Conservation (phyloP, 2,329 filamentous ascomycete genomes). For the Aspergillus eucalypticola region DNA sequence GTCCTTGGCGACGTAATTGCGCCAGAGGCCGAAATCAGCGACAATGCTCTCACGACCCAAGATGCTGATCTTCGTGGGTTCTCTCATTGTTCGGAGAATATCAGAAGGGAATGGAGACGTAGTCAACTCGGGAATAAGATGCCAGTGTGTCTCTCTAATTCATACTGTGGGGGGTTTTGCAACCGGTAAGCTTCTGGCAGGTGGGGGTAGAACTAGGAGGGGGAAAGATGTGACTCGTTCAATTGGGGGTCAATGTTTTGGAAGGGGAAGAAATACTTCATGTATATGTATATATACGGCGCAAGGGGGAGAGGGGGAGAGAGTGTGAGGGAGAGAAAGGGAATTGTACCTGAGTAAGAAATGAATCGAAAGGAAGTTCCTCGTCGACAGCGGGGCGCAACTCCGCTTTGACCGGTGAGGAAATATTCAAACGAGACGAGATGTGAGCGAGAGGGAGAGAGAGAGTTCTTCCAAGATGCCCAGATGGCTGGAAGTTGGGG, state of each 20-base stretch:
- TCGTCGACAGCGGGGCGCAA: background rate
- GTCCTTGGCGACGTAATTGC: conserved; percentile 76
- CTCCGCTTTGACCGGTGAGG: background rate
- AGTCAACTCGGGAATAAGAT: conserved; percentile 13
- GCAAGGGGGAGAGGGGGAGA: too few species aligned
- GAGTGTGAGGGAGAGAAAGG: too few species aligned
- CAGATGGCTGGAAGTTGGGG: background rate
- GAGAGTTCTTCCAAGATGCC: too few species aligned
- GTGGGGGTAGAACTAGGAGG: background rate
- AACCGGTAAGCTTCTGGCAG: background rate
- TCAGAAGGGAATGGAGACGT: conserved; percentile 9
- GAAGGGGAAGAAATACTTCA: too few species aligned
- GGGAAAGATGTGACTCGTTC: background rate
- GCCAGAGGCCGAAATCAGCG: conserved; percentile 89
- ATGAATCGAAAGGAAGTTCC: background rate
- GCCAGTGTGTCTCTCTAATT: conserved; percentile 16
- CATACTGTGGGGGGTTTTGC: conserved; percentile 16
- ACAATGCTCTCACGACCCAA: conserved; percentile 88
- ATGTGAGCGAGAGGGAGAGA: too few species aligned
- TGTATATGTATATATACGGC: too few species aligned
- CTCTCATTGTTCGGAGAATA: conserved; percentile 30
- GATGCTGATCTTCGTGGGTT: conserved; percentile 70
- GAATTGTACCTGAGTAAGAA: too few species aligned
- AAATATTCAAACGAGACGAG: background rate
- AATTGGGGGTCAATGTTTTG: too few species aligned